Conservation (phyloP, 2,329 filamentous ascomycete species). For the Colletotrichum cordylinicola region DNA sequence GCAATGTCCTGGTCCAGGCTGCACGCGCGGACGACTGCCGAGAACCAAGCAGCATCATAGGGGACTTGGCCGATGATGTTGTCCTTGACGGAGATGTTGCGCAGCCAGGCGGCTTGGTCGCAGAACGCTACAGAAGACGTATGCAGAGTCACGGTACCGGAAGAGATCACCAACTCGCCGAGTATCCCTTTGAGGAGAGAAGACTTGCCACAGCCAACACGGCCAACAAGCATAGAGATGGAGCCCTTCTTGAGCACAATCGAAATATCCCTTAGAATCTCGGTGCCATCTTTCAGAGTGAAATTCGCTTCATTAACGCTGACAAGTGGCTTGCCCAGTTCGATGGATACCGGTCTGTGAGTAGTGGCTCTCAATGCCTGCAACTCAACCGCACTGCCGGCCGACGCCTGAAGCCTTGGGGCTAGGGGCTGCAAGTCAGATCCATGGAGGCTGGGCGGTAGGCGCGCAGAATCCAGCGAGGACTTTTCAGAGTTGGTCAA, state of each 20-base stretch:
- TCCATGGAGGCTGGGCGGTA: not conserved
- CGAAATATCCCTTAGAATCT: conserved; percentile 30
- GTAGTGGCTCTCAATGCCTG: not conserved
- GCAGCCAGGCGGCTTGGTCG: conserved; percentile 49
- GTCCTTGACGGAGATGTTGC: conserved; percentile 42
- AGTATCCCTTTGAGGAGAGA: conserved; percentile 42
- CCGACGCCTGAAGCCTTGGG: not conserved
- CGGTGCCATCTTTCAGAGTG: conserved; percentile 11
- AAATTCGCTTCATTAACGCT: conserved; percentile 20
- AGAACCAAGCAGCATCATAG: conserved; percentile 33
- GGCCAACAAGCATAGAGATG: conserved; percentile 43
- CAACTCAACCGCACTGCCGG: not conserved
- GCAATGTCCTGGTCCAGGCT: conserved; percentile 39
- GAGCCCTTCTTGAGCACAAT: conserved; percentile 23
- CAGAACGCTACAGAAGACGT: conserved; percentile 42
- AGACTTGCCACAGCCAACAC: conserved; percentile 50
- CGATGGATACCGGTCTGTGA: not conserved
- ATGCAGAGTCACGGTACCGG: conserved; percentile 10
- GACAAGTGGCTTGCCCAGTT: not conserved
- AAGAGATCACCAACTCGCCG: conserved; percentile 37
- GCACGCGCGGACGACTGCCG: conserved; percentile 35
- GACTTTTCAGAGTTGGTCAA: not conserved
- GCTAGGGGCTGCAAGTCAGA: conserved; percentile 21
- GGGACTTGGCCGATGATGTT: conserved; percentile 40
- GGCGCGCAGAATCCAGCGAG: not conserved